Conservation (phyloP, 768 basidiomycete genomes). For the Amanita thiersii region DNA sequence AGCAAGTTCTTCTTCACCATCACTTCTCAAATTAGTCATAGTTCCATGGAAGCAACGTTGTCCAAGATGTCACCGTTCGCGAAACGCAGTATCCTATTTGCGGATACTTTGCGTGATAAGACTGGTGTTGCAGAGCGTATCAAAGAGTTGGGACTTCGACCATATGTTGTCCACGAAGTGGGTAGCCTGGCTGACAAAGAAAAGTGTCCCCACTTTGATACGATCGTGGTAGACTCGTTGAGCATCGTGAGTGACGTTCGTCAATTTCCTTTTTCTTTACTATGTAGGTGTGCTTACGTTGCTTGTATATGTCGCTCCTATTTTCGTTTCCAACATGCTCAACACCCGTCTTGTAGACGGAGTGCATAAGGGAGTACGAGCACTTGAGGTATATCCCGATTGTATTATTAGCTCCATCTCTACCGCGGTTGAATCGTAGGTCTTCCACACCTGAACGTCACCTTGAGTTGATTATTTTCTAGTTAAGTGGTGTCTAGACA, state of each 20-base stretch:
- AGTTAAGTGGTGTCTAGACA: constrained; percentile 97
- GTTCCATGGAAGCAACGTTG: constrained; percentile 63
- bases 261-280: constrained; percentile 4
- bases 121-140: constrained; percentile 74
- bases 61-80: constrained; percentile 81
- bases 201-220: constrained; percentile 83
- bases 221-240: constrained; percentile 90
- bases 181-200: constrained; percentile 77
- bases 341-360: constrained; percentile 68
- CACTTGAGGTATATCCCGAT: constrained; percentile 96
- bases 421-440: constrained; percentile 71
- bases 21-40: constrained; percentile 73
- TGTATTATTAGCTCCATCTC: constrained; percentile 76
- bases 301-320: no score
- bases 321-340: no score
- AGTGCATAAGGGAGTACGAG: constrained; percentile 84
- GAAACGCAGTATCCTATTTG: constrained; percentile 83
- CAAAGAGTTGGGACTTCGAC: constrained; percentile 68
- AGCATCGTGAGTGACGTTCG: constrained; percentile 51
- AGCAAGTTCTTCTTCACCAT: constrained; percentile 97
- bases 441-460: constrained; percentile 2
- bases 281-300: constrained; percentile 1
- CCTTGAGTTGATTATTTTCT: constrained; percentile 10
- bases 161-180: constrained; percentile 72
- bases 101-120: constrained; percentile 75